phyloP scores from a whole-genome alignment of 441 rosid genomes.

The Gossypium schwendimanii region DNA sequence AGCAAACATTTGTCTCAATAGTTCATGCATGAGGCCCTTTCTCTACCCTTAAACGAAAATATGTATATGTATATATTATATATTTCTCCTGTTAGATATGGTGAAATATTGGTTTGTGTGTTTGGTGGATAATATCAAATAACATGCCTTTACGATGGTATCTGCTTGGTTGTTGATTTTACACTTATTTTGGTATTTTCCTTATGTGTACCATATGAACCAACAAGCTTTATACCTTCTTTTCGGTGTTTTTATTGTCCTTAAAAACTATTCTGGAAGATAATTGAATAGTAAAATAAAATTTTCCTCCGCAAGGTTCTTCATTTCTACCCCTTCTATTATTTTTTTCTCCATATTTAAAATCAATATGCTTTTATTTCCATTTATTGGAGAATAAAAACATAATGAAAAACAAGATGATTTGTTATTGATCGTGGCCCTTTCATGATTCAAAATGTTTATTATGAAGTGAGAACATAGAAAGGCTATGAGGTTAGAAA shows the following conservation, averaged over 20 bases:
- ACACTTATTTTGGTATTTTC: background rate
- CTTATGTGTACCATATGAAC: background rate
- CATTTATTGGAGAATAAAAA: background rate
- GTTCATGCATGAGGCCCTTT: background rate
- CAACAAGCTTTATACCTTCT: slow-evolving; percentile 5
- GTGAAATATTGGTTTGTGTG: background rate
- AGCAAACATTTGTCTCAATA: background rate
- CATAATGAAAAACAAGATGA: background rate
- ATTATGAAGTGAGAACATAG: background rate
- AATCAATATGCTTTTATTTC: background rate
- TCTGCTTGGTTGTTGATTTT: background rate
- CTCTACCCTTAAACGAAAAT: background rate
- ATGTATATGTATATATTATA: background rate
- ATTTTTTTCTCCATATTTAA: background rate
- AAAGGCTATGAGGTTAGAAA: background rate
- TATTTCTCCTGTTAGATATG: slow-evolving; percentile 6
- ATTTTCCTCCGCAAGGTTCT: background rate
- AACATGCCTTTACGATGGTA: background rate
- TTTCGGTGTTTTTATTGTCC: background rate
- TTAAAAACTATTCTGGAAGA: background rate
- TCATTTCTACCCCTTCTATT: background rate
- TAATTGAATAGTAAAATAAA: background rate
- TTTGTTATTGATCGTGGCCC: background rate
- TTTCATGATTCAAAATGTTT: background rate
- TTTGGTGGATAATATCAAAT: background rate